A percentile compares a stretch with the other conserved stretches of the same genome.
Evolutionary conservation across 306 rosid species (phyloP).

Genomic region (Pachyrhizus erosus): DNA sequence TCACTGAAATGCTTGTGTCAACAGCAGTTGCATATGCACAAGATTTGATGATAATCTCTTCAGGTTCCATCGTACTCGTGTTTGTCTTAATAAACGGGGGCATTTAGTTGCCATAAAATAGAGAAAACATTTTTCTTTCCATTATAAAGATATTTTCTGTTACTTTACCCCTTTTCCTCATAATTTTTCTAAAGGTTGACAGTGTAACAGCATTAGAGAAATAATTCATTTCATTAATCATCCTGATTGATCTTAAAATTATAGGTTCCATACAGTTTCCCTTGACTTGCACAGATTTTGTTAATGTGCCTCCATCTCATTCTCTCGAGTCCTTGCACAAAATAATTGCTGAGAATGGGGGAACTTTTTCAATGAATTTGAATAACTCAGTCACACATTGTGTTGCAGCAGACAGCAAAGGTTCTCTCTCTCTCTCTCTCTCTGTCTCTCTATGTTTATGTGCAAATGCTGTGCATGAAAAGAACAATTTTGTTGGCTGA

Average conservation of each 20-base stretch:
- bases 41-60: constrained; percentile 13
- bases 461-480: background rate
- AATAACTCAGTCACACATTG: constrained; percentile 87
- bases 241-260: constrained; percentile 34
- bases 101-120: constrained; percentile 2
- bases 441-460: background rate
- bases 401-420: constrained; percentile 89
- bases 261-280: constrained; percentile 39
- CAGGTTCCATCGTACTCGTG: background rate
- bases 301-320: constrained; percentile 78
- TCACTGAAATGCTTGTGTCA: constrained; percentile 24
- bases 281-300: constrained; percentile 85
- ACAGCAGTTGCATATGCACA: constrained; percentile 23
- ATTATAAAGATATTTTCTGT: constrained; percentile 14
- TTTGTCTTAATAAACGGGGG: background rate
- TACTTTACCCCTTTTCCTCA: constrained; percentile 17
- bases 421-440: constrained; percentile 64
- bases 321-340: constrained; percentile 86
- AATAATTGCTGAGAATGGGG: constrained; percentile 90
- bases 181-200: background rate
- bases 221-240: constrained; percentile 9
- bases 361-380: constrained; percentile 92
- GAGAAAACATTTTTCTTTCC: constrained; percentile 7
- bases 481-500: constrained; percentile 22
- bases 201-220: constrained; percentile 24